These are phyloP conservation scores for Hericium coralloides DNA, from an alignment of 768 basidiomycete species.

Conservation along the genomic window DNA sequence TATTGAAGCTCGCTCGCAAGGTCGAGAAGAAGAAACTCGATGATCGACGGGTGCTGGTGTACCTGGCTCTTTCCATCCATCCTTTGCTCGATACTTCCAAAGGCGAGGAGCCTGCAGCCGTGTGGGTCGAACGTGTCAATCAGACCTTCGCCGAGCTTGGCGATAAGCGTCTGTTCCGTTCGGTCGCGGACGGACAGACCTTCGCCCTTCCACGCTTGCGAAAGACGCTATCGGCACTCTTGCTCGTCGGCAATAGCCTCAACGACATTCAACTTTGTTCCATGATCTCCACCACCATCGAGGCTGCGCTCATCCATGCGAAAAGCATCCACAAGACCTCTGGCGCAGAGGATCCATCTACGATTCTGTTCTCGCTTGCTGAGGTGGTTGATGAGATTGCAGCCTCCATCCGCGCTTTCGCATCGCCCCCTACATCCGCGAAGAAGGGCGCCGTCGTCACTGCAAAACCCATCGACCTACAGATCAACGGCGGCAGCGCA, in stretches of 20 bases:
- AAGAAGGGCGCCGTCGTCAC: not conserved
- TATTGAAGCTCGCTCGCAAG: not conserved
- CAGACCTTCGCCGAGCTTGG: not conserved
- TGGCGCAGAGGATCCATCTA: not conserved
- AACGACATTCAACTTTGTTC: not conserved
- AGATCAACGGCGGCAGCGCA: no score
- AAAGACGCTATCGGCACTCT: not conserved
- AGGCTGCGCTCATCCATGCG: not conserved
- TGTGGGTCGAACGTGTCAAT: not conserved
- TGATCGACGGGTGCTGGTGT: not conserved
- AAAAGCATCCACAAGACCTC: not conserved
- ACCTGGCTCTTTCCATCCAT: not conserved
- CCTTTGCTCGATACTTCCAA: not conserved
- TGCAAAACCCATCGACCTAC: not conserved
- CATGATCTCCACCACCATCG: not conserved
- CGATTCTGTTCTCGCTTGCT: not conserved
- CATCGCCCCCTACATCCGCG: no score
- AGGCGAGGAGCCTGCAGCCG: not conserved
- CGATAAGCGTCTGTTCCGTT: not conserved
- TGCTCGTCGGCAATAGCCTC: not conserved
- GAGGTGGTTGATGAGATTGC: not conserved
- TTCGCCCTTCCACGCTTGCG: not conserved
- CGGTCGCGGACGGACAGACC: not conserved
- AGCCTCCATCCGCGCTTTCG: not conserved
- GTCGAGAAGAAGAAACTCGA: not conserved